Conservation (phyloP, 768 basidiomycete species). For the Amanita rubescens region DNA sequence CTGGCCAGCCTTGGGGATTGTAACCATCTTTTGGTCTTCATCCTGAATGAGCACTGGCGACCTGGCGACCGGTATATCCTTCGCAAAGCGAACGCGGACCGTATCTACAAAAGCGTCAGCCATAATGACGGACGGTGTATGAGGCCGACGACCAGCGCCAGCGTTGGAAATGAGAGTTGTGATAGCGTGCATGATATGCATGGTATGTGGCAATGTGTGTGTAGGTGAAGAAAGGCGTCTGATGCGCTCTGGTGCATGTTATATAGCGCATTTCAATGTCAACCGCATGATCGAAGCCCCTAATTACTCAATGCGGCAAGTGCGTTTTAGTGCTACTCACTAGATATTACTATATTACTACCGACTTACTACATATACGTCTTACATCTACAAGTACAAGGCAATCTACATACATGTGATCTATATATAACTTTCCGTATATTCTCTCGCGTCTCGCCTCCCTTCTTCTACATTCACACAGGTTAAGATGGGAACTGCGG, state of each 20-base stretch:
- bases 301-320: too few species aligned
- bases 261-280: too few species aligned
- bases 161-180: not conserved
- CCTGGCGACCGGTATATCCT: too few species aligned
- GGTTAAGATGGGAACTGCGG: conserved; percentile 68
- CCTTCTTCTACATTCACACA: conserved; percentile 69
- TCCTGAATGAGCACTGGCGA: not conserved
- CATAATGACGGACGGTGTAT: not conserved
- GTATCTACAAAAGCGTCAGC: not conserved
- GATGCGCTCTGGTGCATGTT: too few species aligned
- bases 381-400: too few species aligned
- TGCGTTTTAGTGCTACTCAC: too few species aligned
- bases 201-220: not conserved
- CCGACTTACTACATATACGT: too few species aligned
- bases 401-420: not conserved
- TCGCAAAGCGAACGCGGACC: not conserved
- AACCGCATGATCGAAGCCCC: too few species aligned
- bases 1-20: not conserved
- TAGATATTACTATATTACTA: too few species aligned
- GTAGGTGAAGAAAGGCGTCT: not conserved
- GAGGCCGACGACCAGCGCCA: not conserved
- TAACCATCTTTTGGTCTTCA: not conserved
- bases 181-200: not conserved
- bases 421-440: conserved; percentile 13
- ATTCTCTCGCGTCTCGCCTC: conserved; percentile 38